A percentile compares a stretch with the other conserved stretches of the same genome.
Evolutionary conservation across 2,329 filamentous ascomycete species (phyloP).

Genomic region (Byssothecium circinans): DNA sequence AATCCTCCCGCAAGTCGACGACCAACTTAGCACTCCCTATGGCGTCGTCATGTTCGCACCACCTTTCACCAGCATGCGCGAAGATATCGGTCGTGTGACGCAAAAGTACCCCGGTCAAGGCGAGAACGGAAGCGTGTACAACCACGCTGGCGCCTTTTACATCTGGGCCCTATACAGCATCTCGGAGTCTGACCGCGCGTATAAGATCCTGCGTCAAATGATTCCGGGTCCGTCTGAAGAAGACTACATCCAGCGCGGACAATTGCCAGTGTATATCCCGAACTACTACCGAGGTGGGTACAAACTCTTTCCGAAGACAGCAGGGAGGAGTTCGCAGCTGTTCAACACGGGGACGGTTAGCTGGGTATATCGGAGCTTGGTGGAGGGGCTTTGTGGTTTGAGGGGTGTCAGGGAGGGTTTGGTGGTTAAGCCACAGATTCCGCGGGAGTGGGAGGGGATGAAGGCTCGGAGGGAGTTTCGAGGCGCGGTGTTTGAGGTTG

Average conservation of each 20-base stretch:
- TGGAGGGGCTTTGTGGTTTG: conserved; percentile 59
- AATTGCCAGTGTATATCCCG: conserved; percentile 60
- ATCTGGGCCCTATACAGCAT: conserved; percentile 57
- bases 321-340: conserved; percentile 59
- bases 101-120: conserved; percentile 61
- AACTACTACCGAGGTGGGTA: conserved; percentile 61
- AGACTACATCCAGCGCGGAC: conserved; percentile 57
- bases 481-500: conserved; percentile 53
- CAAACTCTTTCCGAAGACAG: conserved; percentile 51
- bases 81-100: conserved; percentile 61
- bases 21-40: conserved; percentile 57
- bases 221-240: conserved; percentile 56
- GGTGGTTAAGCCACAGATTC: conserved; percentile 54
- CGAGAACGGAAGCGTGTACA: conserved; percentile 63
- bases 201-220: conserved; percentile 55
- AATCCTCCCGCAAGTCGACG: conserved; percentile 55
- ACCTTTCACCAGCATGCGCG: conserved; percentile 58
- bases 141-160: conserved; percentile 60
- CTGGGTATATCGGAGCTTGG: conserved; percentile 59
- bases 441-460: conserved; percentile 53
- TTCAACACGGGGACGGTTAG: conserved; percentile 63
- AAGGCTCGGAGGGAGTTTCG: conserved; percentile 54
- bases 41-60: conserved; percentile 60
- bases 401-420: conserved; percentile 54
- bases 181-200: conserved; percentile 55